A percentile compares a stretch with the other conserved stretches of the same genome.
phyloP scores from a whole-genome alignment of 768 basidiomycete species.

The Suillus americanus region DNA sequence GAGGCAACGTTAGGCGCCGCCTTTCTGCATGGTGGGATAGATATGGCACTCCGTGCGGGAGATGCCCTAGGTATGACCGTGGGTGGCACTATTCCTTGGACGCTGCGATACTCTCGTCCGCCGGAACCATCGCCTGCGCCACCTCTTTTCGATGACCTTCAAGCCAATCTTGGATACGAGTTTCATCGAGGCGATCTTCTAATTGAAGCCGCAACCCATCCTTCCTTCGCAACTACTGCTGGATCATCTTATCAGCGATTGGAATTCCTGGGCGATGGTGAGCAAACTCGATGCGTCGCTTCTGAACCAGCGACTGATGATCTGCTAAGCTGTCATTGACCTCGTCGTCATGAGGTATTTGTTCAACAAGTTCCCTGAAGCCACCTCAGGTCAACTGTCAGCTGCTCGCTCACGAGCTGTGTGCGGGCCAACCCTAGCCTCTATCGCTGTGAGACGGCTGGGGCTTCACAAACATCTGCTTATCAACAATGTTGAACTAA shows the following conservation, averaged over 20 bases:
- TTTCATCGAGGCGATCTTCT: conserved; percentile 66
- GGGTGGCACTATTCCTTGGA: conserved; percentile 73
- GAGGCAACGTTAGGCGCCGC: conserved; percentile 82
- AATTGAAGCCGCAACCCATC: conserved; percentile 83
- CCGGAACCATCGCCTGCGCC: conserved; percentile 37
- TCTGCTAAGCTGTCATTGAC: conserved; percentile 59
- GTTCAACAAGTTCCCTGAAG: conserved; percentile 64
- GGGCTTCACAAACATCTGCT: conserved; percentile 69
- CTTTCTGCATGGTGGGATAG: conserved; percentile 70
- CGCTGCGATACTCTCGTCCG: conserved; percentile 46
- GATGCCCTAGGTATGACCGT: conserved; percentile 66
- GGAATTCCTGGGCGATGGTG: conserved; percentile 90
- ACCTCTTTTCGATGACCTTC: conserved; percentile 51
- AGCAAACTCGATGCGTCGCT: conserved; percentile 23
- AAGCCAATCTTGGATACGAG: conserved; percentile 66
- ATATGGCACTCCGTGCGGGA: conserved; percentile 65
- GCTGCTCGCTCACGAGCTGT: conserved; percentile 69
- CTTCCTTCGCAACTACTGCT: conserved; percentile 59
- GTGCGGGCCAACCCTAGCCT: conserved; percentile 73
- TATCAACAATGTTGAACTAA: conserved; percentile 67
- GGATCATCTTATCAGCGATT: conserved; percentile 78
- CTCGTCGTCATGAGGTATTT: conserved; percentile 73
- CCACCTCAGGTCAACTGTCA: conserved; percentile 77
- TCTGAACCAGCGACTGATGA: conserved; percentile 10
- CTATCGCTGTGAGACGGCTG: conserved; percentile 62